Percentiles rank a stretch among this genome's conserved stretches.
Evolutionary conservation across 495 filamentous ascomycete genomes (phyloP).

Genomic region (Aspergillus diversus): DNA sequence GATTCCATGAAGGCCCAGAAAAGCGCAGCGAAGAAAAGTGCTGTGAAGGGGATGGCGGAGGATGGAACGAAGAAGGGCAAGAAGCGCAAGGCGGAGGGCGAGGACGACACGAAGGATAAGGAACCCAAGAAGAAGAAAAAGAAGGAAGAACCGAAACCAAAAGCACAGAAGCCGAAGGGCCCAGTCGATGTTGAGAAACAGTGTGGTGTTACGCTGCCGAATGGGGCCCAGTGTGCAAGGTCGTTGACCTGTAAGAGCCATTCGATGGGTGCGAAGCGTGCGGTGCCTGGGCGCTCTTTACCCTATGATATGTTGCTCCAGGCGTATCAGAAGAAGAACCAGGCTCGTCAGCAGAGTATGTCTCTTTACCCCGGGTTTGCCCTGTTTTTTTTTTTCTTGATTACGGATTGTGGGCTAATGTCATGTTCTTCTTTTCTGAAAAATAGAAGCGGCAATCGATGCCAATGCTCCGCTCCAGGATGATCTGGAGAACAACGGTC

Average conservation of each 20-base stretch:
- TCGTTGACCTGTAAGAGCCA: constrained; percentile 97
- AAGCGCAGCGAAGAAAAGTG: constrained; percentile 69
- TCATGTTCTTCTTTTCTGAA: constrained; percentile 1
- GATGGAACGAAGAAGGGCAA: constrained; percentile 75
- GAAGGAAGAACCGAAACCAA: constrained; percentile 87
- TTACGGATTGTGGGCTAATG: neutral
- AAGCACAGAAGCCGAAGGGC: constrained; percentile 85
- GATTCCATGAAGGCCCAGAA: constrained; percentile 55
- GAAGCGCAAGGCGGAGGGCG: constrained; percentile 89
- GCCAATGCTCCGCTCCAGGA: constrained; percentile 91
- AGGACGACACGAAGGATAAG: constrained; percentile 63
- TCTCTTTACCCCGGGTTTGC: constrained; percentile 17
- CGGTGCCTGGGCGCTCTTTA: constrained; percentile 84
- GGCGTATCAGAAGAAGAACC: constrained; percentile 98
- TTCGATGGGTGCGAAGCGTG: constrained; percentile 92
- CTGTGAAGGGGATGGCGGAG: constrained; percentile 63
- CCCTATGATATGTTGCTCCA: constrained; percentile 94
- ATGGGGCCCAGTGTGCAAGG: constrained; percentile 85
- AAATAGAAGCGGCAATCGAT: constrained; percentile 83
- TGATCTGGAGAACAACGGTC: constrained; percentile 71
- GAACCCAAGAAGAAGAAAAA: constrained; percentile 91
- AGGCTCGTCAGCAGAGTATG: constrained; percentile 93
- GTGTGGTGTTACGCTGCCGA: constrained; percentile 86
- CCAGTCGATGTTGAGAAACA: constrained; percentile 98
- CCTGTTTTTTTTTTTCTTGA: neutral